Base-by-base conservation (phyloP, 805 yeast genomes). In the Schwanniomyces occidentalis region DNA sequence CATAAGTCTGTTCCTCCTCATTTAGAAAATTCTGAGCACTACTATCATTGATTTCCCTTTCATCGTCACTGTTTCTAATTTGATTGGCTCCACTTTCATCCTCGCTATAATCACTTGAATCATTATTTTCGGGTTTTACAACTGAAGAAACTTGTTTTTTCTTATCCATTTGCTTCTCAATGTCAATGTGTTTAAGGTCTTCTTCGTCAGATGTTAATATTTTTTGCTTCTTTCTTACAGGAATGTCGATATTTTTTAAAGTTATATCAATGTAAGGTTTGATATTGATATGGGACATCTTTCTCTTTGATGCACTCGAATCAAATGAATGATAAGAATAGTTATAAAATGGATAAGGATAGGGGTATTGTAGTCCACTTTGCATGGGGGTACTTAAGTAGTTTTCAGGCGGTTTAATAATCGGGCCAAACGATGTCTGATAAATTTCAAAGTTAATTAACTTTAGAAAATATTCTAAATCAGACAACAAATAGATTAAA, bases 311-410 rank as follows among this genome's bases (percentile, higher is more conserved):
- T 5, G 54, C 44, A 13, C 49, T 46, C 3, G 60, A 52, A 26
- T 59, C 55, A 26, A 62, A 47, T 4, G 65, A 48, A 41, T 69
- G 74, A 45, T 64, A 67, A 5, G 72, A 65, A 45, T 56, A 69
- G 35, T 68, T 68, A 48, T 68, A 69, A 38, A 66, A 69, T 22
- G 74, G 73, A 38, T 60, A 69, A 5, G 74, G 74, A 38, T 63
- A 66, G 16, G 73, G 71, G 40, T 63, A 69, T 35, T 63, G 68
- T 32, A 65, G 61, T 1, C 73, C 74, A 38, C 56, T 62, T 25
- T 58, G 49, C 62, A 69, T 55, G 16, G 56, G 50, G 32, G 56
- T 56, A 22, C 49, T 54, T 40, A 67, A 38, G 40, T 50, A 64
- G 42, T 65, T 67, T 18, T 50, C 50, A 1, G 74, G 74, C 2